Base-by-base conservation (phyloP, 352 stramenopile genomes). In the Phytopythium litorale region DNA sequence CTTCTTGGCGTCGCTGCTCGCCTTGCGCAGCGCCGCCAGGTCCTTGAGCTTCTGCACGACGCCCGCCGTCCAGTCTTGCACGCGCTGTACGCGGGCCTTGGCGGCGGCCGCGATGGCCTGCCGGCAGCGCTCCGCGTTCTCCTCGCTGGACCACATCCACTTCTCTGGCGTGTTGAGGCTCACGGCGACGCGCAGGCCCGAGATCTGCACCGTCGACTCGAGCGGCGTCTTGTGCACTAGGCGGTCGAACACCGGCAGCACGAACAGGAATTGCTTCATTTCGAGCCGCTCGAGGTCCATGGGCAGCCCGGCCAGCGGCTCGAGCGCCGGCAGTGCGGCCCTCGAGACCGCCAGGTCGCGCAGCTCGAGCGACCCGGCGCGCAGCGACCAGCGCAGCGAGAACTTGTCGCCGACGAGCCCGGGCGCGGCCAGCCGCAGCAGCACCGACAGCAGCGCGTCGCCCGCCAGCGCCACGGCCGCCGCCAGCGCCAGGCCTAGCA, bases 71-170 rank as follows among this genome's bases (percentile, higher is more conserved):
- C 81, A 93, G 12, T 63, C 21, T 40, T 94, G 71, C 7, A 78
- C 78, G 19, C 74, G 72, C 23, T 73, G 66, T 7, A 92, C 49
- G 13, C 87, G 79, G 12, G 64, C 68, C 21, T 55, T 71, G 35
- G 75, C 80, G 1, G 87, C 87, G 45, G 82, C 68, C n/a, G 75
- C 71, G 19, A 92, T 60, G 0, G 81, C 77, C 33, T 88, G 65
- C 21, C 78, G 58, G 55, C 79, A 79, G 23, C 84, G 81, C 45
- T 69, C 68, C 8, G 67, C 52, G 71, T 95, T 95, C 42, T 93
- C 73, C 37, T 89, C 72, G 32, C 63, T 70, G 52, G 76, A 76
- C 73, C 76, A 89, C 63, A 92, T 84, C 87, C 87, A 96, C 45
- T 89, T 86, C 65, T 90, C 78, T 0, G 85, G 78, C 32, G 73